A percentile compares a stretch with the other conserved stretches of the same genome.
phyloP scores from a whole-genome alignment of 176 grass and related monocot species.

The Ensete ventricosum region DNA sequence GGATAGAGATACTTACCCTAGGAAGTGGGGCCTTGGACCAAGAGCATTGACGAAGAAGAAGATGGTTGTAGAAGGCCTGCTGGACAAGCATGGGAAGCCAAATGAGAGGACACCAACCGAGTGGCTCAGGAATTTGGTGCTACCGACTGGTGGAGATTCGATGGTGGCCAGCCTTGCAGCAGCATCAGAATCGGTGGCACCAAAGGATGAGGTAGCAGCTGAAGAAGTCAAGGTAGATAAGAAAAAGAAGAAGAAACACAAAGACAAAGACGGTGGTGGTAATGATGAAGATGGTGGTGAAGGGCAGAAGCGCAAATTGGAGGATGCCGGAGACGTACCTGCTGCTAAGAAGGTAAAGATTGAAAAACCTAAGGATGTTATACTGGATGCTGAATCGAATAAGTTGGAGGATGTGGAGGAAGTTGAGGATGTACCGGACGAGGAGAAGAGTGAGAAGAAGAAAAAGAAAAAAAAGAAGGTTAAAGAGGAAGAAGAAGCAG shows the following conservation, averaged over 20 bases:
- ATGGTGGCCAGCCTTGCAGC: conserved; percentile 69
- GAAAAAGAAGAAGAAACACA: conserved; percentile 70
- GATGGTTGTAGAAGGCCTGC: conserved; percentile 51
- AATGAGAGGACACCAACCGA: conserved; percentile 81
- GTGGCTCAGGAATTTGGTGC: conserved; percentile 61
- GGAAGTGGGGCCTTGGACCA: conserved; percentile 91
- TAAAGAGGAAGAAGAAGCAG: conserved; percentile 25
- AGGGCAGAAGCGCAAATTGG: conserved; percentile 30
- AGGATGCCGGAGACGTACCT: conserved; percentile 7
- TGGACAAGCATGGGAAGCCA: conserved; percentile 85
- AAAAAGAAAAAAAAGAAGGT: conserved; percentile 90
- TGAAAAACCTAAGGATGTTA: conserved; percentile 31
- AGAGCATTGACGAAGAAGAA: conserved; percentile 79
- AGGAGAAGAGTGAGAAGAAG: conserved; percentile 26
- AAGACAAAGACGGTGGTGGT: conserved; percentile 43
- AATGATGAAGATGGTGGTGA: conserved; percentile 1
- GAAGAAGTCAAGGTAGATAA: conserved; percentile 5
- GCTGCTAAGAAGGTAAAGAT: conserved; percentile 64
- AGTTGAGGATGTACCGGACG: neutral
- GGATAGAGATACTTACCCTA: conserved; percentile 89
- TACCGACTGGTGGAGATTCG: conserved; percentile 68
- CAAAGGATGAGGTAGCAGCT: conserved; percentile 26
- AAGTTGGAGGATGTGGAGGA: conserved; percentile 9
- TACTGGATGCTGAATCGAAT: neutral
- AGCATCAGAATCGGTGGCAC: conserved; percentile 42